Base-by-base conservation (phyloP, 1,284 basidiomycete species). In the Leccinum angustisporum region DNA sequence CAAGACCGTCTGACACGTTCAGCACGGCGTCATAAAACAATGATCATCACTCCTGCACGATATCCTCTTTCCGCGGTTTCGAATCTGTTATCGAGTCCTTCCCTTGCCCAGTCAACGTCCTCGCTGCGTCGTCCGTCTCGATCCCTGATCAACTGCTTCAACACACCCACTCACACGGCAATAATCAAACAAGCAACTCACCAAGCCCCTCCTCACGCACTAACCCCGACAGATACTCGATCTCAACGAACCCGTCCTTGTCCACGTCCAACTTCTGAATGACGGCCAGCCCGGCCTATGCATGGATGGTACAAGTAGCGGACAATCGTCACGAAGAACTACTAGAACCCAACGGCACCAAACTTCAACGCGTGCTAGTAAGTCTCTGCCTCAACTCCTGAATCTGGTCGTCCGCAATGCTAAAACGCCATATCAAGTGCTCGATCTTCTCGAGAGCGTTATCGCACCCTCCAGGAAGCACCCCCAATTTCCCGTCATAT, bases 21-120 rank as follows among this genome's bases (percentile, higher is more conserved):
- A 36, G 38, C 38, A 40, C 16, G 16, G n/a, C 38, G 14, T 33
- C 10, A 11, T 33, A 11, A 11, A 11, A 40, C 4, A 43, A 43
- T 18, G 40, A 46, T 21, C 43, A 21, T 46, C 18, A 86, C 74
- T 91, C 91, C 72, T 92, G 88, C 58, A 94, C 86, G 67, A 94
- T 93, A 74, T 94, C 92, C 78, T 93, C 92, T 76, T 94, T 94
- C 70, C 90, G 81, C 25, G 92, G 91, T 75, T 84, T 90, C 55
- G 83, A 84, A 69, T 88, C 85, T 56, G 87, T 89, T 64, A 93
- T 80, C 76, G n/a, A n/a, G n/a, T 94, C 91, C 62, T 79, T 82
- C 25, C 90, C 88, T 25, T 3, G 25, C 25, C 25, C 25, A 58
- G 91, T 85, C 66, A 93, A 80, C 9, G 83, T 84, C 75, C 87